Evolutionary conservation across 768 basidiomycete genomes (phyloP), one percentile per base, ranked within the genome.

Genomic region (Phylloporus rhodoxanthus): DNA sequence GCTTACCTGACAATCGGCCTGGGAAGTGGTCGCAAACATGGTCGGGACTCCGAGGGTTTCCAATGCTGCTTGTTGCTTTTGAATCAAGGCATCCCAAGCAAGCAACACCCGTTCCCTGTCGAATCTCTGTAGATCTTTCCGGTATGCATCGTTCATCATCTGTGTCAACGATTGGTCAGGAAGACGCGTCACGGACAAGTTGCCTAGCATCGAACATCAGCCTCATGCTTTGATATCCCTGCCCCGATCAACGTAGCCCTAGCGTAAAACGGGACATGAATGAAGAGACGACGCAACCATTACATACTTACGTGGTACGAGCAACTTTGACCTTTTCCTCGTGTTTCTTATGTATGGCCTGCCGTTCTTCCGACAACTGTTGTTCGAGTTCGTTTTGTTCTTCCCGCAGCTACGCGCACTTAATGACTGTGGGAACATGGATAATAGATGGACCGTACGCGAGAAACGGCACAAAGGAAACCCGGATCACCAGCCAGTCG

Each of bases 71-170:
- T 92, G 89, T 63, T 92, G 90, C 57, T 78, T 80, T 43, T 77
- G 68, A 17, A 84, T 65, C n/a, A 91, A 72, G 17, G 77, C 78
- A 59, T 88, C 88, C 87, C 88, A 92, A 8, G 86, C 84, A 3
- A 80, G 72, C 6, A 91, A 65, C 9, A 74, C 84, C 32, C 84
- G 75, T 44, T 88, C 81, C n/a, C 58, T 58, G 60, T 91, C 89
- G 60, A 90, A 90, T 53, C 73, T 77, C 33, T 64, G 69, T 32
- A 91, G 63, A 52, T 89, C 88, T 56, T 72, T 78, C 51, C 76
- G 78, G 68, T 84, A 82, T 20, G 77, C 75, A 42, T 77, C 76
- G 42, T 78, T 75, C 56, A 91, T 68, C 74, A 75, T 80, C 90
- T 92, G 64, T 44, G 51, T 49, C 51, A 48, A 51, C n/a, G n/a